phyloP scores from a whole-genome alignment of 331 rosid genomes.

The Malus hybrid region DNA sequence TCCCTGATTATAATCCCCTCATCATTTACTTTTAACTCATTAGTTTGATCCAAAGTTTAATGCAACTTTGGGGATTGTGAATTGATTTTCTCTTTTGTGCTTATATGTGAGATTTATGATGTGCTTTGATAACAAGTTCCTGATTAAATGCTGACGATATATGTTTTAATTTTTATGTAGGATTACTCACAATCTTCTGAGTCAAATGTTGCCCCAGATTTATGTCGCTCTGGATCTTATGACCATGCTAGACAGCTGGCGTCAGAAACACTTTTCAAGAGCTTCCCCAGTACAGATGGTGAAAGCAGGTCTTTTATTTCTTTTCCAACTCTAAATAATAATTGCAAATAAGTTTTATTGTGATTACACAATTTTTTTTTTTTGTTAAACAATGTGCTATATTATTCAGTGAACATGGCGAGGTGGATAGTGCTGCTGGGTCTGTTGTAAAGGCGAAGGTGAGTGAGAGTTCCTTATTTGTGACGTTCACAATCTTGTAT shows the following conservation, averaged over 20 bases:
- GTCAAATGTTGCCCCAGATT: constrained; percentile 38
- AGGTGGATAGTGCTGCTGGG: constrained; percentile 24
- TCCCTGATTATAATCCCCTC: not conserved
- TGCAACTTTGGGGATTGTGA: not conserved
- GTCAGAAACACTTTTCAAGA: constrained; percentile 44
- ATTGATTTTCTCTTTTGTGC: not conserved
- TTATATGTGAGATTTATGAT: not conserved
- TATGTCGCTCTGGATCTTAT: constrained; percentile 46
- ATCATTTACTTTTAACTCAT: not conserved
- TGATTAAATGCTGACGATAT: not conserved
- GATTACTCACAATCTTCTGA: constrained; percentile 49
- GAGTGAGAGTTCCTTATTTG: constrained; percentile 33
- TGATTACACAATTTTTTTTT: not conserved
- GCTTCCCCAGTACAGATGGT: constrained; percentile 29
- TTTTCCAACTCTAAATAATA: not conserved
- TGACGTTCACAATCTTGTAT: constrained; percentile 6
- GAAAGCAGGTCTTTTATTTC: constrained; percentile 51
- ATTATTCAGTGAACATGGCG: constrained; percentile 31
- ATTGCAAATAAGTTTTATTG: not conserved
- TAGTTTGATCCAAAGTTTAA: not conserved
- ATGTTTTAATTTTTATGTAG: constrained; percentile 24
- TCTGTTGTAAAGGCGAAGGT: constrained; percentile 47
- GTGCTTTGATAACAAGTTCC: not conserved
- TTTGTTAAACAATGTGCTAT: not conserved
- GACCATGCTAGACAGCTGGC: constrained; percentile 68